Conservation (phyloP, 768 basidiomycete species). For the Aureoboletus auriporus region DNA sequence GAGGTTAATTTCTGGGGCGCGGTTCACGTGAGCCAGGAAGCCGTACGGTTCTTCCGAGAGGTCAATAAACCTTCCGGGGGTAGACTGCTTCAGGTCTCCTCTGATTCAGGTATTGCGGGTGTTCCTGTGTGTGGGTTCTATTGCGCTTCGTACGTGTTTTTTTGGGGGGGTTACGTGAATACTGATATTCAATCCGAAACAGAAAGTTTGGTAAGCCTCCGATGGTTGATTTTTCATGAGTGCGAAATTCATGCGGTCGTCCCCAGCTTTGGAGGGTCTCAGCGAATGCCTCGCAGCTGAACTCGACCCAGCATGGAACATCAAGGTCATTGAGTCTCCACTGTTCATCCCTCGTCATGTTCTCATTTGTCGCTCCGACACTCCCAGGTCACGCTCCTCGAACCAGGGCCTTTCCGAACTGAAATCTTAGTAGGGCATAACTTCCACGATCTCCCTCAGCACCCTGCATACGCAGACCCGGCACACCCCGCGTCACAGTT, state of each 20-base stretch:
- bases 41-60: constrained; percentile 34
- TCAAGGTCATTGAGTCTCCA: constrained; percentile 7
- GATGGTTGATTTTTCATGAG: not conserved
- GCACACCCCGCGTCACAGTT: not conserved
- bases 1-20: constrained; percentile 37
- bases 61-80: constrained; percentile 36
- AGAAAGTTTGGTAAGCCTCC: constrained; percentile 13
- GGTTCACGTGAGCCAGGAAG: constrained; percentile 25
- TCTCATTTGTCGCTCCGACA: not conserved
- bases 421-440: not conserved
- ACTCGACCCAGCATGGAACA: constrained; percentile 14
- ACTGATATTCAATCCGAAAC: not conserved
- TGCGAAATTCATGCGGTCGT: not conserved
- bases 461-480: constrained; percentile 18
- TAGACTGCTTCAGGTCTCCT: constrained; percentile 36
- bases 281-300: constrained; percentile 6
- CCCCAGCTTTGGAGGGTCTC: constrained; percentile 13
- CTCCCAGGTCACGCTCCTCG: constrained; percentile 13
- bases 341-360: not conserved
- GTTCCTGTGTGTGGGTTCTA: constrained; percentile 15
- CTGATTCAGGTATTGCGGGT: constrained; percentile 27
- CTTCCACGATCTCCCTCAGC: constrained; percentile 1
- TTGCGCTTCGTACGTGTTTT: constrained; percentile 20
- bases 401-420: constrained; percentile 15
- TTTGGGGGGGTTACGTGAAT: not conserved